A percentile compares a stretch with the other conserved stretches of the same genome.
phyloP scores from a whole-genome alignment of 2,329 filamentous ascomycete species.

The Fusarium proliferatum region DNA sequence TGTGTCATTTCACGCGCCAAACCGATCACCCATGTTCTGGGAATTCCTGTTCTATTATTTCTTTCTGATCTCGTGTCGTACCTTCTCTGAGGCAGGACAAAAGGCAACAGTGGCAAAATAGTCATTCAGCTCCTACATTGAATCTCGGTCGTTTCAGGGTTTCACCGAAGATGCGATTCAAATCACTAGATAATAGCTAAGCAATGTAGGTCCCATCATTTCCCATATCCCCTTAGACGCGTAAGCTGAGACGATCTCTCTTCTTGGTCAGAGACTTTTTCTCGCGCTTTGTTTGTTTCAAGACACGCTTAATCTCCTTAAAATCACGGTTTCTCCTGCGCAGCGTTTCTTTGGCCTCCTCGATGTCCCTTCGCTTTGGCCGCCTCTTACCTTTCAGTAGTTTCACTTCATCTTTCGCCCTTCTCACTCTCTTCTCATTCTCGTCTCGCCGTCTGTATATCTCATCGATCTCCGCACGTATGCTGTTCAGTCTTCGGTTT shows the following conservation, averaged over 20 bases:
- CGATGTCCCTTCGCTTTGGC: background rate
- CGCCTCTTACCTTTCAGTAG: no score
- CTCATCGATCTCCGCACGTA: background rate
- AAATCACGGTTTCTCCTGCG: background rate
- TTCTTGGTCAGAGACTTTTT: background rate
- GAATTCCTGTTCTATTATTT: no score
- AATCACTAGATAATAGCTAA: rapidly evolving
- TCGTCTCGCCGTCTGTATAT: background rate
- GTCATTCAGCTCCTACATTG: no score
- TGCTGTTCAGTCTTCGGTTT: background rate
- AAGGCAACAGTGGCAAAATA: no score
- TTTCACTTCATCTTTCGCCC: background rate
- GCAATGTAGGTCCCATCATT: rapidly evolving
- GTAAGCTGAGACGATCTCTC: background rate
- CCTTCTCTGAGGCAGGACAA: no score
- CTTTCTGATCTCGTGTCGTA: no score
- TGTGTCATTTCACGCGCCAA: no score
- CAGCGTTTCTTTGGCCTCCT: rapidly evolving
- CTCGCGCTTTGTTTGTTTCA: background rate
- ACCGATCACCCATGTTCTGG: no score
- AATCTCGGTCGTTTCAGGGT: no score
- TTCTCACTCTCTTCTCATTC: background rate
- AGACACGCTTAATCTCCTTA: rapidly evolving
- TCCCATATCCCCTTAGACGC: background rate
- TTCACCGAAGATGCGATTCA: rapidly evolving